Percentiles rank a stretch among this genome's conserved stretches.
These are phyloP conservation scores for Trametes cubensis DNA, from an alignment of 768 basidiomycete species.

Conservation along the genomic window DNA sequence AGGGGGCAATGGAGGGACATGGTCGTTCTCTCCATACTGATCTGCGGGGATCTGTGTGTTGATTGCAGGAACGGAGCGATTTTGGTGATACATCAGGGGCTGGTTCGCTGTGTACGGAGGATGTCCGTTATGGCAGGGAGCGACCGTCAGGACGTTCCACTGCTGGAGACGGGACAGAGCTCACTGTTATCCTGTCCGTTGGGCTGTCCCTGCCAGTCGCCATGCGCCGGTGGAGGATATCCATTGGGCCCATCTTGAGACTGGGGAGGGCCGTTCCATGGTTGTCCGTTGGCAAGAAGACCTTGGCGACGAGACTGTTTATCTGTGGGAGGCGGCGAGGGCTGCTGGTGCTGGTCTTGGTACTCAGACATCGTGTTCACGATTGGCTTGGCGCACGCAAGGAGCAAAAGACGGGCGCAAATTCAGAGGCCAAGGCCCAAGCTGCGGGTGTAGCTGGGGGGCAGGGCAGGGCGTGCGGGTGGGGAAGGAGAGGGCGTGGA, in stretches of 20 bases:
- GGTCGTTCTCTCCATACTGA: constrained; percentile 25
- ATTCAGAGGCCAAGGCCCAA: background rate
- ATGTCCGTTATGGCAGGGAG: background rate
- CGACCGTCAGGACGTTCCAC: constrained; percentile 12
- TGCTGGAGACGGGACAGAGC: constrained; percentile 10
- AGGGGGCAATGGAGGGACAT: constrained; percentile 34
- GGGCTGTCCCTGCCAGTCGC: background rate
- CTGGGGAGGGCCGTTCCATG: constrained; percentile 10
- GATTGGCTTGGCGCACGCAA: background rate
- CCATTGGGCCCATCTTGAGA: constrained; percentile 7
- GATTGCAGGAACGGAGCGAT: constrained; percentile 52
- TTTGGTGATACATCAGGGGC: constrained; percentile 46
- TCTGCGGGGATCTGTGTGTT: constrained; percentile 41
- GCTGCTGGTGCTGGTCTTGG: constrained; percentile 13
- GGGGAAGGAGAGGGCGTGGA: constrained; percentile 1
- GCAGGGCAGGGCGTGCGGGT: background rate
- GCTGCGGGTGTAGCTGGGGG: background rate
- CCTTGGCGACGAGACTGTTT: constrained; percentile 23
- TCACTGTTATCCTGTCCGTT: constrained; percentile 26
- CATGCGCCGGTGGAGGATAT: background rate
- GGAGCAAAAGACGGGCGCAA: background rate
- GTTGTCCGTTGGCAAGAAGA: constrained; percentile 19
- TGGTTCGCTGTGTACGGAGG: constrained; percentile 6
- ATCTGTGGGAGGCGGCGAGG: constrained; percentile 17
- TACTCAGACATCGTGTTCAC: constrained; percentile 23